Percentiles rank a stretch among this genome's conserved stretches.
phyloP scores from a whole-genome alignment of 2,329 filamentous ascomycete species.

The Didymella exigua region DNA sequence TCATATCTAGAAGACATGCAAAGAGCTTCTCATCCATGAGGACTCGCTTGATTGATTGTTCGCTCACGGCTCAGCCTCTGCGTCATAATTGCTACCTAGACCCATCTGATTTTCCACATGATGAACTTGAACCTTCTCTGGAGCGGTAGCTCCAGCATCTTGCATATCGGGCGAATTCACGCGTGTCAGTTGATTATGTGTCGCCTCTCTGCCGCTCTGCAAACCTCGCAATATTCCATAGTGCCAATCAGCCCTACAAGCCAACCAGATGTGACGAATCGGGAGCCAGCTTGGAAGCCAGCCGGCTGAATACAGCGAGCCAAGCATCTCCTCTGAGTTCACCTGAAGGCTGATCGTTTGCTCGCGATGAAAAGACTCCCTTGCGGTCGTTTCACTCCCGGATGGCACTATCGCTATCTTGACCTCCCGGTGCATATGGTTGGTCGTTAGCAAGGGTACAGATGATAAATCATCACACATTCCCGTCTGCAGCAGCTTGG shows the following conservation, averaged over 20 bases:
- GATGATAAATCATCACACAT: constrained; percentile 1
- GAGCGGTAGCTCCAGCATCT: not conserved
- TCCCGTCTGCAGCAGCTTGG: constrained; percentile 7
- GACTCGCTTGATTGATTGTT: not conserved
- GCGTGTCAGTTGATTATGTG: constrained; percentile 4
- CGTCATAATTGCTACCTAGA: not conserved
- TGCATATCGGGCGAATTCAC: constrained; percentile 15
- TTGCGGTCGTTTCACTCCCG: not conserved
- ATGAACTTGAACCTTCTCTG: not conserved
- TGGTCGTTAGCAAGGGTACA: not conserved
- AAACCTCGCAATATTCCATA: not conserved
- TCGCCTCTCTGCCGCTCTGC: constrained; percentile 3
- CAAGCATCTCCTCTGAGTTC: not conserved
- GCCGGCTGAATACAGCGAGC: not conserved
- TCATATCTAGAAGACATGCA: too few relatives aligned
- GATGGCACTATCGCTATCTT: not conserved
- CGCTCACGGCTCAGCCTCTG: not conserved
- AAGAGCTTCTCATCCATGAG: not conserved
- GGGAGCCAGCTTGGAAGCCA: not conserved
- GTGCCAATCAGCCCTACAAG: constrained; percentile 4
- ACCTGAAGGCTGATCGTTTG: not conserved
- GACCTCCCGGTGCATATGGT: not conserved
- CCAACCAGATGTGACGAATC: not conserved
- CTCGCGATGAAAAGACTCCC: not conserved
- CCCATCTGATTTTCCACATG: not conserved